Evolutionary conservation across 192 early-diverging fungal genomes (phyloP).

Genomic region (Spizellomyces sp.): DNA sequence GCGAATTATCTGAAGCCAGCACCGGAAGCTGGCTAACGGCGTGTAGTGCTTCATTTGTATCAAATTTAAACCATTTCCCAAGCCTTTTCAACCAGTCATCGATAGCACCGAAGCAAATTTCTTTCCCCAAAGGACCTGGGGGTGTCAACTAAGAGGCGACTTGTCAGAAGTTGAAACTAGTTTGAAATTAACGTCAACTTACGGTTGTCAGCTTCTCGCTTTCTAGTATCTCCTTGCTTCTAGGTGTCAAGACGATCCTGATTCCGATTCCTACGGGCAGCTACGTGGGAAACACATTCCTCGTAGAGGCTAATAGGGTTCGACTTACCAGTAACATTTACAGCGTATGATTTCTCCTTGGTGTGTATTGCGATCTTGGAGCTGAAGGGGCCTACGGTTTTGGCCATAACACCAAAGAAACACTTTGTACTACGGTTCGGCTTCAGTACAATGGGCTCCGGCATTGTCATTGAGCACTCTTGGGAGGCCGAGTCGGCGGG

Average conservation of each 20-base stretch:
- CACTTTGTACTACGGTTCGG: slow-evolving; percentile 38
- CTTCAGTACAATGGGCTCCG: slow-evolving; percentile 39
- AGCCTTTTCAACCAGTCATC: slow-evolving; percentile 38
- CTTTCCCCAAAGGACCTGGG: slow-evolving; percentile 35
- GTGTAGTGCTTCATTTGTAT: not conserved
- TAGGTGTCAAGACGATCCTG: slow-evolving; percentile 46
- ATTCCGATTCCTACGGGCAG: slow-evolving; percentile 43
- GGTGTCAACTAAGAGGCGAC: slow-evolving; percentile 8
- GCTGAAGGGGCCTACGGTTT: slow-evolving; percentile 39
- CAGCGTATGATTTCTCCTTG: slow-evolving; percentile 44
- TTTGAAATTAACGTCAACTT: slow-evolving; percentile 1
- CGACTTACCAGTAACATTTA: slow-evolving; percentile 38
- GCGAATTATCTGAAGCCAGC: no score
- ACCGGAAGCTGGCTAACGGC: no score
- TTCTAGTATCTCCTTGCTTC: slow-evolving; percentile 42
- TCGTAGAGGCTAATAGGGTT: no score
- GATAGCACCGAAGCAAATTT: slow-evolving; percentile 29
- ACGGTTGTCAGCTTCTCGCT: slow-evolving; percentile 43
- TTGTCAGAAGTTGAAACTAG: no score
- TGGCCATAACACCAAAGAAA: slow-evolving; percentile 44
- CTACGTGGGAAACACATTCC: no score
- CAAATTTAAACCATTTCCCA: slow-evolving; percentile 24
- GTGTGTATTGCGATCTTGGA: slow-evolving; percentile 43
- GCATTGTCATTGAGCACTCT: slow-evolving; percentile 38
- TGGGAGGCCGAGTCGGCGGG: slow-evolving; percentile 2